Evolutionary conservation across 2,329 filamentous ascomycete genomes (phyloP).

Genomic region (Lecanicillium sp.): DNA sequence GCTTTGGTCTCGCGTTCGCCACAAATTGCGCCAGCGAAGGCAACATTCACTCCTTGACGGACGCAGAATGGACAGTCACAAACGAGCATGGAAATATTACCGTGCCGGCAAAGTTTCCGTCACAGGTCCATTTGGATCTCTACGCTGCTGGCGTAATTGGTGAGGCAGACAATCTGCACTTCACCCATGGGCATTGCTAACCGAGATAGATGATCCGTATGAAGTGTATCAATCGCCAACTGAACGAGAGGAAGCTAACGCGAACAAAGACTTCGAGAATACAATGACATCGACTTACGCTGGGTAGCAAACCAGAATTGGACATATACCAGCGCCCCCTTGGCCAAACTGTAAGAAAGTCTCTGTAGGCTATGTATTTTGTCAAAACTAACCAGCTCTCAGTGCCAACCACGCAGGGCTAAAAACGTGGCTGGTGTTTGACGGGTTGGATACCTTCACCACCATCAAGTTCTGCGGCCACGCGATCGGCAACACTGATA

Average conservation of each 20-base stretch:
- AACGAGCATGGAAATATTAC: slow-evolving; percentile 18
- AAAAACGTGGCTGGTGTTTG: slow-evolving; percentile 51
- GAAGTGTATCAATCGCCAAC: slow-evolving; percentile 63
- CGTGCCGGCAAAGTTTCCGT: slow-evolving; percentile 49
- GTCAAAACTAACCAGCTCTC: background rate
- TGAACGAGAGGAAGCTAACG: no score
- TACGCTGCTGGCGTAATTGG: slow-evolving; percentile 47
- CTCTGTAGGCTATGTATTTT: slow-evolving; percentile 30
- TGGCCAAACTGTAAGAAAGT: slow-evolving; percentile 22
- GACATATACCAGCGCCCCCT: slow-evolving; percentile 47
- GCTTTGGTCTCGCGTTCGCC: no score
- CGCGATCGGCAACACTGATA: slow-evolving; percentile 50
- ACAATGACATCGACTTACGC: slow-evolving; percentile 54
- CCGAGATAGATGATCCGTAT: slow-evolving; percentile 7
- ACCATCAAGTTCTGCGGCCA: slow-evolving; percentile 49
- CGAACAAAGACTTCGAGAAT: slow-evolving; percentile 25
- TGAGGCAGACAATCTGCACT: slow-evolving; percentile 21
- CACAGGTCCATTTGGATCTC: slow-evolving; percentile 56
- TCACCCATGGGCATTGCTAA: background rate
- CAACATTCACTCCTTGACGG: background rate
- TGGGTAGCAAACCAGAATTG: slow-evolving; percentile 50
- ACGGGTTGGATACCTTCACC: slow-evolving; percentile 57
- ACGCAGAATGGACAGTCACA: slow-evolving; percentile 9
- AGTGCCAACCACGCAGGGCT: slow-evolving; percentile 22
- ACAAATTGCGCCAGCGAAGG: no score